Evolutionary conservation across 2,329 filamentous ascomycete species (phyloP).

Genomic region (Fusarium circinatum): DNA sequence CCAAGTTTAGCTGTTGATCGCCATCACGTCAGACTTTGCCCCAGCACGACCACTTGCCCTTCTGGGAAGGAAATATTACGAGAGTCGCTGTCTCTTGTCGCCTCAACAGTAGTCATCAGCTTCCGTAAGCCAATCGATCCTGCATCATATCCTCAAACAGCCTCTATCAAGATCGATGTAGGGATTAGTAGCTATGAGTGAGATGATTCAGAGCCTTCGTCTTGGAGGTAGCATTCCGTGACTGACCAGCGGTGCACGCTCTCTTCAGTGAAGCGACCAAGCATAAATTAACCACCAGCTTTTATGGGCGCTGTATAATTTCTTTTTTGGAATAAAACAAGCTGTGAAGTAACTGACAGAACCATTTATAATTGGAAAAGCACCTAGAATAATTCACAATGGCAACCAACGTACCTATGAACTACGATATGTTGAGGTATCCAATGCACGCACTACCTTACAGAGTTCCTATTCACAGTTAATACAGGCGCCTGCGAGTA

Average conservation of each 20-base stretch:
- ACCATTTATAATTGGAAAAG: neutral
- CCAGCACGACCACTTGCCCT: neutral
- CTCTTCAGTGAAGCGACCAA: neutral
- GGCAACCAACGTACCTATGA: neutral
- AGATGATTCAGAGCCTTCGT: neutral
- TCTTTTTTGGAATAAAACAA: neutral
- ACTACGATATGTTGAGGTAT: neutral
- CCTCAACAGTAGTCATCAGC: neutral
- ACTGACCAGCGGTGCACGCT: neutral
- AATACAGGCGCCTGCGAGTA: neutral
- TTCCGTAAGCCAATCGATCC: neutral
- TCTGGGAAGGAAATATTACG: neutral
- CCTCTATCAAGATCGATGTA: neutral
- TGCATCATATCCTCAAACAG: neutral
- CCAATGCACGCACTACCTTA: fast-evolving
- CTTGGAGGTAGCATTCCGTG: neutral
- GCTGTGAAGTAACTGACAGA: fast-evolving
- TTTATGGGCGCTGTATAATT: too few relatives aligned
- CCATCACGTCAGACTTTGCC: neutral
- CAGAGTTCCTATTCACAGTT: neutral
- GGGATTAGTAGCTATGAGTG: neutral
- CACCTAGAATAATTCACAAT: neutral
- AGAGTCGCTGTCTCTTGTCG: neutral
- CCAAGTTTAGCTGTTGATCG: neutral
- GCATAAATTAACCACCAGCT: neutral